A percentile compares a stretch with the other conserved stretches of the same genome.
Conservation (phyloP, 1,139 yeast species). For the Pichia sp. region DNA sequence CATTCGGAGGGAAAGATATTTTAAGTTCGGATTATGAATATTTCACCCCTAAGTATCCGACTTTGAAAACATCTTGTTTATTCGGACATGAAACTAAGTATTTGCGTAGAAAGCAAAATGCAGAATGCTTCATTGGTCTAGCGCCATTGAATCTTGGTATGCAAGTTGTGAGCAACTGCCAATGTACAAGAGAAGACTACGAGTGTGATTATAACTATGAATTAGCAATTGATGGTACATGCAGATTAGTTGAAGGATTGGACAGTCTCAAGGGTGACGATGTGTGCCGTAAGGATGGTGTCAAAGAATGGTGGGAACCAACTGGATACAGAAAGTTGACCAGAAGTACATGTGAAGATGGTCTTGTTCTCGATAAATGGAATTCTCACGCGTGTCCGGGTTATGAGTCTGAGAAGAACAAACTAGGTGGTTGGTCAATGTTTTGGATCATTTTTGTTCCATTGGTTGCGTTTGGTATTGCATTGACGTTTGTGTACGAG, state of each 20-base stretch:
- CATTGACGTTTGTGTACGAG: conserved; percentile 71
- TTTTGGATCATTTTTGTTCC: conserved; percentile 52
- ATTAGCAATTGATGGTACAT: conserved; percentile 70
- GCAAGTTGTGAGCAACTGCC: conserved; percentile 56
- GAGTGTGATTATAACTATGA: conserved; percentile 90
- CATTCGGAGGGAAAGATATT: conserved; percentile 39
- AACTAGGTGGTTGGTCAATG: conserved; percentile 46
- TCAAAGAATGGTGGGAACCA: conserved; percentile 64
- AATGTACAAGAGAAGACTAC: conserved; percentile 80
- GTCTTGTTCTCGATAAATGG: conserved; percentile 57
- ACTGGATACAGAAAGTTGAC: conserved; percentile 78
- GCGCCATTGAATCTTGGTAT: conserved; percentile 61
- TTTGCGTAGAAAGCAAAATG: conserved; percentile 56
- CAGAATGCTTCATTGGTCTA: conserved; percentile 75
- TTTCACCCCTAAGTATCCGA: conserved; percentile 75
- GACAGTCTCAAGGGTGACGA: conserved; percentile 58
- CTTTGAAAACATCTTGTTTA: conserved; percentile 53
- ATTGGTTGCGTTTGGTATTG: conserved; percentile 42
- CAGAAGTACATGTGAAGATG: conserved; percentile 68
- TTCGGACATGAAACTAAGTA: conserved; percentile 85
- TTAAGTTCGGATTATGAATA: conserved; percentile 68
- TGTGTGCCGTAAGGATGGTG: conserved; percentile 50
- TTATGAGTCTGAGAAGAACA: conserved; percentile 54
- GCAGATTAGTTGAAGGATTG: conserved; percentile 70
- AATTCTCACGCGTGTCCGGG: conserved; percentile 84